Percentiles rank a stretch among this genome's conserved stretches.
Evolutionary conservation across 2,329 filamentous ascomycete species (phyloP).

Genomic region (Cadophora malorum): DNA sequence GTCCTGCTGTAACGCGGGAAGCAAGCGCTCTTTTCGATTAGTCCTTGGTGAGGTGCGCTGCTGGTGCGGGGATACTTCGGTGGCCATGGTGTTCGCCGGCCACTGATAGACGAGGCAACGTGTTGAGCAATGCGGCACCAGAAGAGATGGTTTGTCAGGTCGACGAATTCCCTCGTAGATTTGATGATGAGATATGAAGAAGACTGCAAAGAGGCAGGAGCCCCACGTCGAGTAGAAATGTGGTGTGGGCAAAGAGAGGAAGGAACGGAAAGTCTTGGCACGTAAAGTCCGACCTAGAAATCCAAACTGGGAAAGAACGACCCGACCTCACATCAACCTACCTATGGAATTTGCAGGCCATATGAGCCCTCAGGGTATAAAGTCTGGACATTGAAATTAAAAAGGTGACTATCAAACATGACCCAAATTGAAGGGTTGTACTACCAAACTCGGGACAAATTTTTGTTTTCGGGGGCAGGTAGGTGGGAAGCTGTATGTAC

Average conservation of each 20-base stretch:
- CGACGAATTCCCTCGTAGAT: background rate
- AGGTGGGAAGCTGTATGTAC: background rate
- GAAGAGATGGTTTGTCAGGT: background rate
- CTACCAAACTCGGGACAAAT: background rate
- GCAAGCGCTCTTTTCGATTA: no score
- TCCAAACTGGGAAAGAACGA: background rate
- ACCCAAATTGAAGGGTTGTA: background rate
- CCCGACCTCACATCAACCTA: background rate
- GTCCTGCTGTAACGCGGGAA: background rate
- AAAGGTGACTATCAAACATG: conserved; percentile 29
- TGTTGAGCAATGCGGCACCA: background rate
- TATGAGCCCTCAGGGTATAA: background rate
- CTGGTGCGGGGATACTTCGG: background rate
- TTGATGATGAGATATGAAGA: background rate
- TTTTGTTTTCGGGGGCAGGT: background rate
- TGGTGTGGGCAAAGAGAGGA: background rate
- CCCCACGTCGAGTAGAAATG: no score
- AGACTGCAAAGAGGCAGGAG: background rate
- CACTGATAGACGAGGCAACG: background rate
- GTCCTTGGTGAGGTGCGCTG: no score
- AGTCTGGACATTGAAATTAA: conserved; percentile 27
- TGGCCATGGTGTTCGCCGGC: background rate
- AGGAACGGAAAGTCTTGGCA: background rate
- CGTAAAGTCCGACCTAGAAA: background rate
- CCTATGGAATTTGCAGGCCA: background rate